These are phyloP conservation scores for Scutellaria minor DNA, from an alignment of 257 asterid genomes.

Conservation along the genomic window DNA sequence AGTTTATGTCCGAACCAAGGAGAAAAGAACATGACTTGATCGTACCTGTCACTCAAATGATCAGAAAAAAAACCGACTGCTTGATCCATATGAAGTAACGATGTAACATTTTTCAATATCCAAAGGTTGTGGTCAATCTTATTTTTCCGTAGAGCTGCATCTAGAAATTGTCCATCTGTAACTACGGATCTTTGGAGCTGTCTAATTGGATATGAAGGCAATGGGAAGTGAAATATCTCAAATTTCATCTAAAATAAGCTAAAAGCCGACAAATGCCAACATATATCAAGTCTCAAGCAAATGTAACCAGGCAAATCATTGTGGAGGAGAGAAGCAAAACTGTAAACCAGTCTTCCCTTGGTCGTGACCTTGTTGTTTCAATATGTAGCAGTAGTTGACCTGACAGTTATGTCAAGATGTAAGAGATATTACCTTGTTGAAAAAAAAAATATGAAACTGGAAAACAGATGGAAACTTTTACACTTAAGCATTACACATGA, in stretches of 20 bases:
- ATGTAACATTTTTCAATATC: conserved; percentile 7
- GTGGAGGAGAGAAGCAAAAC: conserved; percentile 85
- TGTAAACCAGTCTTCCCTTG: conserved; percentile 89
- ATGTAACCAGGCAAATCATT: conserved; percentile 38
- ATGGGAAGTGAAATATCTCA: conserved; percentile 21
- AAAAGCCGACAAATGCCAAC: conserved; percentile 17
- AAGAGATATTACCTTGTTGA: conserved; percentile 22
- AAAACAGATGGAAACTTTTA: background rate
- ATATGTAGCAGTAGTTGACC: conserved; percentile 82
- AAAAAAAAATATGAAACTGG: background rate
- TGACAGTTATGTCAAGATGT: conserved; percentile 38
- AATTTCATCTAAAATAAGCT: conserved; percentile 26
- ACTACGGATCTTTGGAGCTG: conserved; percentile 33
- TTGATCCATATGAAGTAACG: conserved; percentile 30
- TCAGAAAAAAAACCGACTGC: conserved; percentile 12
- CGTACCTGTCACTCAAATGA: conserved; percentile 7
- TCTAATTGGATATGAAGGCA: conserved; percentile 32
- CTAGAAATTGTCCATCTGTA: conserved; percentile 33
- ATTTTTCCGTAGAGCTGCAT: conserved; percentile 39
- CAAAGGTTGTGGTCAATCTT: conserved; percentile 29
- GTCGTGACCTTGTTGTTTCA: conserved; percentile 77
- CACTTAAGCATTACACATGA: background rate
- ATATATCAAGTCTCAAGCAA: conserved; percentile 17
- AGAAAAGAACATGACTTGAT: background rate
- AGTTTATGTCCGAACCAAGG: background rate